Percentiles rank a stretch among this genome's conserved stretches.
These are phyloP conservation scores for Talaromyces atroroseus DNA, from an alignment of 2,329 filamentous ascomycete species.

Conservation along the genomic window DNA sequence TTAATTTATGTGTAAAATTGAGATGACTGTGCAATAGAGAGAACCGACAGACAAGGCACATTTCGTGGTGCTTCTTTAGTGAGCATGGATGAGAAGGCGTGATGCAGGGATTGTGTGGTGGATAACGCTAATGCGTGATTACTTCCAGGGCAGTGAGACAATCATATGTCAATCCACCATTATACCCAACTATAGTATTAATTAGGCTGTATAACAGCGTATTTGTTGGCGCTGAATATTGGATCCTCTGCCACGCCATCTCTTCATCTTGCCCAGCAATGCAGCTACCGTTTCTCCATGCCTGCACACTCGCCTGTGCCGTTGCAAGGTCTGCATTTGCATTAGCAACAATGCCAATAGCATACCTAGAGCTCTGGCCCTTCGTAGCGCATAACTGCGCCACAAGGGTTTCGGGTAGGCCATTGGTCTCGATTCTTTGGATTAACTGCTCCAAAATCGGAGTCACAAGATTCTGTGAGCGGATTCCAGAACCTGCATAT, in stretches of 20 bases:
- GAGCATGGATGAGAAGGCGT: too few species aligned
- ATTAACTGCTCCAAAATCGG: neutral
- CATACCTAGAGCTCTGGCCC: neutral
- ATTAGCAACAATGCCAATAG: neutral
- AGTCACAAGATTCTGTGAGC: neutral
- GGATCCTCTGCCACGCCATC: neutral
- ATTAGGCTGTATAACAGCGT: too few species aligned
- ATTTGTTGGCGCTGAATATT: neutral
- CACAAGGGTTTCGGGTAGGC: neutral
- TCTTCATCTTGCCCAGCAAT: neutral
- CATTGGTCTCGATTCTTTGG: neutral
- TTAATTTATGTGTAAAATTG: too few species aligned
- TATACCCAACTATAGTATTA: too few species aligned
- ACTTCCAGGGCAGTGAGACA: too few species aligned
- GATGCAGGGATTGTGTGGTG: too few species aligned
- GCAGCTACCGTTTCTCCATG: neutral
- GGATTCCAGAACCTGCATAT: neutral
- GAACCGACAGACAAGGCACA: too few species aligned
- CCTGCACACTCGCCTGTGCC: neutral
- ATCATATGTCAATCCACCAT: too few species aligned
- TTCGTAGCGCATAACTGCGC: neutral
- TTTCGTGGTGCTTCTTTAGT: too few species aligned
- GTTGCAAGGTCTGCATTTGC: neutral
- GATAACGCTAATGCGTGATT: too few species aligned
- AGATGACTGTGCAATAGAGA: too few species aligned